A percentile compares a stretch with the other conserved stretches of the same genome.
Conservation (phyloP, 2,329 filamentous ascomycete species). For the Sclerotinia subarctica region DNA sequence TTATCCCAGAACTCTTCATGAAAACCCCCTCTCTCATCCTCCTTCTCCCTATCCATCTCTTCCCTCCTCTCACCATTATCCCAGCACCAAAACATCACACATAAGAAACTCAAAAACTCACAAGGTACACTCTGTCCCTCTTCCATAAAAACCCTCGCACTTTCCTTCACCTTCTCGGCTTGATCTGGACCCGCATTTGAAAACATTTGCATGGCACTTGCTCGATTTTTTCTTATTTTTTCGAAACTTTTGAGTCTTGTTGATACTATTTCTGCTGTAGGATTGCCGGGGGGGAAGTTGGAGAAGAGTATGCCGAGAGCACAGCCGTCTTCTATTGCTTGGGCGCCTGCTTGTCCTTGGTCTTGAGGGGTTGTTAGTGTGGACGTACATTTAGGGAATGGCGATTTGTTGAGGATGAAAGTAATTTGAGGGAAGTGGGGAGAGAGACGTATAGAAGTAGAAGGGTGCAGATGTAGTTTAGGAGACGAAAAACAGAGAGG, state of each 20-base stretch:
- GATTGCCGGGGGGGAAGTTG: background rate
- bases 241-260: background rate
- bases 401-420: background rate
- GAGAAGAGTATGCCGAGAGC: constrained; percentile 43
- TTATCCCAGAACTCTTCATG: background rate
- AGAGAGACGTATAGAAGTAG: too few relatives aligned
- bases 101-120: background rate
- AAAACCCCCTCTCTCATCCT: accelerated
- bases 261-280: background rate
- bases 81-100: too few relatives aligned
- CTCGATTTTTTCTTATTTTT: constrained; percentile 5
- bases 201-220: constrained; percentile 11
- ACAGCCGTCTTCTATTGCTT: constrained; percentile 65
- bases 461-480: too few relatives aligned
- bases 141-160: background rate
- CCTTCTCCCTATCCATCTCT: background rate
- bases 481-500: background rate
- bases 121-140: background rate
- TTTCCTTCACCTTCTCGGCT: background rate
- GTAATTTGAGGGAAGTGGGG: background rate
- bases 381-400: background rate
- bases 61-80: background rate
- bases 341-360: constrained; percentile 59
- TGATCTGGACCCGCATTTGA: constrained; percentile 1
- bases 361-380: constrained; percentile 30